These are phyloP conservation scores for Eleusine indica DNA, from an alignment of 176 grass and related monocot genomes.

Conservation along the genomic window DNA sequence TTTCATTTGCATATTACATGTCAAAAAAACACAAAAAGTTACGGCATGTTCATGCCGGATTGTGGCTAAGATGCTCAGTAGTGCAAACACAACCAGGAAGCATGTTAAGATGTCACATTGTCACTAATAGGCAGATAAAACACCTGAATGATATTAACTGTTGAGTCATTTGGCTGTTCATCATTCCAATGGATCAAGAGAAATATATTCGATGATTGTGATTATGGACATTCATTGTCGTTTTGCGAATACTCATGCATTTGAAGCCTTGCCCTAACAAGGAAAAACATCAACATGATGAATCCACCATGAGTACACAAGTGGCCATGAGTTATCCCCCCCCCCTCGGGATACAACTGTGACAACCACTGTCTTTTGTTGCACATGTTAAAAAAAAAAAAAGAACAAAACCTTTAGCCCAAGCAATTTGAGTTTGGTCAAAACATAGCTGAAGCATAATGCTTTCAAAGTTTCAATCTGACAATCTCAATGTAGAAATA, in stretches of 20 bases:
- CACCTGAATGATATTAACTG: background rate
- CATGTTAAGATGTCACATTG: background rate
- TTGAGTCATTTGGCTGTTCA: background rate
- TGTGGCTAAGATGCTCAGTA: background rate
- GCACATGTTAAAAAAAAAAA: background rate
- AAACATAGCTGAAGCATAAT: background rate
- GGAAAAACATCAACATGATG: background rate
- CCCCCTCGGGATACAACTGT: background rate
- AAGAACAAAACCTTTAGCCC: background rate
- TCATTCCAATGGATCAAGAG: background rate
- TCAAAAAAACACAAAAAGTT: background rate
- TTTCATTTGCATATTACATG: background rate
- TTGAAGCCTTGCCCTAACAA: slow-evolving; percentile 6
- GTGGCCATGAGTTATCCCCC: no score
- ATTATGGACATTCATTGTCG: background rate
- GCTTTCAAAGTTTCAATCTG: background rate
- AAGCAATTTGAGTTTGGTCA: background rate
- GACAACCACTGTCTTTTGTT: background rate
- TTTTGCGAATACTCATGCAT: background rate
- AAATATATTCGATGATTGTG: background rate
- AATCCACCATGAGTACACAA: background rate
- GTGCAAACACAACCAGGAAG: background rate
- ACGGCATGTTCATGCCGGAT: background rate
- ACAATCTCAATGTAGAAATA: background rate
- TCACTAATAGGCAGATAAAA: background rate